phyloP scores from a whole-genome alignment of 139 green algal genomes.

The Coelastrella sp. region DNA sequence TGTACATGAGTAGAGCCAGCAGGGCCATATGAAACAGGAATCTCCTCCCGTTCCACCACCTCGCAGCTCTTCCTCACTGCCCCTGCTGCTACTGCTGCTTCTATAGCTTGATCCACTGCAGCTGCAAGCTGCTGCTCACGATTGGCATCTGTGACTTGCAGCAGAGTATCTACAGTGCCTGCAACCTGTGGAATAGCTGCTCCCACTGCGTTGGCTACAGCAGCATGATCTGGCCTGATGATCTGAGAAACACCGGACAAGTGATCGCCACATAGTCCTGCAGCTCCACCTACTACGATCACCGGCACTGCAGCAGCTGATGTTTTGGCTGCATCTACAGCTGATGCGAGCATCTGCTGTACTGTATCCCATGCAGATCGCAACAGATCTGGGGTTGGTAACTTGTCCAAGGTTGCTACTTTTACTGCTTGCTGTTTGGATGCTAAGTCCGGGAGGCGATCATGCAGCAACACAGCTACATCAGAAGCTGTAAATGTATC shows the following conservation, averaged over 20 bases:
- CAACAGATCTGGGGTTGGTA: neutral
- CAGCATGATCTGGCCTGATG: constrained; percentile 48
- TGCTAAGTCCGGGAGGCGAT: neutral
- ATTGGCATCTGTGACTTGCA: neutral
- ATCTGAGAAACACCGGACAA: constrained; percentile 43
- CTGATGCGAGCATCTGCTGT: constrained; percentile 45
- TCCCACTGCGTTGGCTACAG: constrained; percentile 65
- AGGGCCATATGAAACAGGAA: constrained; percentile 60
- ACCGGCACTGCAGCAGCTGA: constrained; percentile 53
- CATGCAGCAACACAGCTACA: constrained; percentile 54
- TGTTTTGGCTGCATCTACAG: constrained; percentile 31
- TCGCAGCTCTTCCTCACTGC: neutral
- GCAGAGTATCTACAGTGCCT: neutral
- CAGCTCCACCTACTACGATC: constrained; percentile 60
- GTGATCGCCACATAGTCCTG: constrained; percentile 46
- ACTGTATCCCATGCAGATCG: constrained; percentile 39
- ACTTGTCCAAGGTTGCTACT: neutral
- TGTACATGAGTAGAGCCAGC: constrained; percentile 41
- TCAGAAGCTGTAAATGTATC: constrained; percentile 54
- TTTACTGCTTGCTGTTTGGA: constrained; percentile 9
- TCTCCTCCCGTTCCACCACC: constrained; percentile 51
- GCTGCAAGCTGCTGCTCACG: constrained; percentile 5
- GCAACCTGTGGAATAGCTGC: constrained; percentile 58
- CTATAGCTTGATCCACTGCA: neutral
- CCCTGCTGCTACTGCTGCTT: constrained; percentile 23